A percentile compares a stretch with the other conserved stretches of the same genome.
phyloP scores from a whole-genome alignment of 208 protist species.

The Leptomonas seymouri region DNA sequence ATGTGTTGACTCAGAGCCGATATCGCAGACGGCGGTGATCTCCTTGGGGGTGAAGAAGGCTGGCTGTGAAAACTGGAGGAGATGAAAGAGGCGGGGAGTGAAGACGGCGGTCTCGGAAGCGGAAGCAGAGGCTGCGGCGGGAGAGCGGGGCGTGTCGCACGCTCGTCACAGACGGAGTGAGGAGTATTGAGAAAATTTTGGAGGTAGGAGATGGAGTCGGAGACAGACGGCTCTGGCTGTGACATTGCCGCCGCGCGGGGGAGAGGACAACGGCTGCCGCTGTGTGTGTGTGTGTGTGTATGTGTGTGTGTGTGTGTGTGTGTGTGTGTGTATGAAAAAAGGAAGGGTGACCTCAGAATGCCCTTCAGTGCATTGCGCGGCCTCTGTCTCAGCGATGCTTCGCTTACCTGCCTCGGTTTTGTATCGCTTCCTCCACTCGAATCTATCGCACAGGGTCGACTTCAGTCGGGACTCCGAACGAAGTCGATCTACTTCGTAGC shows the following conservation, averaged over 20 bases:
- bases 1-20: slow-evolving; percentile 10
- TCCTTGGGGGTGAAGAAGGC: neutral
- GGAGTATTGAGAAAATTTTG: slow-evolving; percentile 29
- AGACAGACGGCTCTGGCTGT: slow-evolving; percentile 18
- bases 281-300: neutral
- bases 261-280: neutral
- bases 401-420: too few relatives aligned
- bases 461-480: too few relatives aligned
- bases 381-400: too few relatives aligned
- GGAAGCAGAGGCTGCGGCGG: too few relatives aligned
- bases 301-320: neutral
- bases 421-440: too few relatives aligned
- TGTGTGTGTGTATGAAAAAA: neutral
- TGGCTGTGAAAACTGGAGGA: neutral
- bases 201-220: slow-evolving; percentile 39
- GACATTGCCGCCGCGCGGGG: slow-evolving; percentile 12
- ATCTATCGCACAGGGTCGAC: too few relatives aligned
- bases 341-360: too few relatives aligned
- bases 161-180: neutral
- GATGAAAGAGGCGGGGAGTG: slow-evolving; percentile 8
- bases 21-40: slow-evolving; percentile 15
- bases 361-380: too few relatives aligned
- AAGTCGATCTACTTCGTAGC: too few relatives aligned
- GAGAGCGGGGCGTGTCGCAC: neutral
- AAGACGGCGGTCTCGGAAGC: slow-evolving; percentile 1